Percentiles rank a stretch among this genome's conserved stretches.
These are phyloP conservation scores for Eucalyptus polyanthemos DNA, from an alignment of 345 rosid species.

Conservation along the genomic window DNA sequence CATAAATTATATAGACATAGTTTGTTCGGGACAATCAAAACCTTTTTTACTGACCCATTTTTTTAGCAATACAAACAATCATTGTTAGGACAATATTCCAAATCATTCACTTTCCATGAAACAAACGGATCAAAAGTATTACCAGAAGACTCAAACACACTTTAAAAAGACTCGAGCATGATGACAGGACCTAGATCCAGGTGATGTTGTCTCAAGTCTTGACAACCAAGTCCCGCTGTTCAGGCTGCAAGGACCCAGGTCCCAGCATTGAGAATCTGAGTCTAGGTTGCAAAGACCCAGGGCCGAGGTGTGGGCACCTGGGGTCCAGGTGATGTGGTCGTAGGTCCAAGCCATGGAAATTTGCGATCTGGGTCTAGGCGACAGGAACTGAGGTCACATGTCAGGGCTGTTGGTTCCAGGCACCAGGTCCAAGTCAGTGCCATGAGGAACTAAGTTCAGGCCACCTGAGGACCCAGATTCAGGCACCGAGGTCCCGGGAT, in stretches of 20 bases:
- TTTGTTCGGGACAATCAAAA: not conserved
- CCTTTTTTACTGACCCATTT: not conserved
- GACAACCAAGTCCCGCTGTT: not conserved
- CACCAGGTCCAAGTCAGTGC: not conserved
- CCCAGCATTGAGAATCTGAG: not conserved
- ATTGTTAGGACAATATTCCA: not conserved
- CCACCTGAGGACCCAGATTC: not conserved
- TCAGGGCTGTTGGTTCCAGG: not conserved
- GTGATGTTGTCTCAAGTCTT: not conserved
- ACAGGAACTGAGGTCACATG: not conserved
- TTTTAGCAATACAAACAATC: not conserved
- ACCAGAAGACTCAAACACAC: not conserved
- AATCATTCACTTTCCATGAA: not conserved
- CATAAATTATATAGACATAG: not conserved
- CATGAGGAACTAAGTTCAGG: not conserved
- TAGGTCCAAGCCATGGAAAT: not conserved
- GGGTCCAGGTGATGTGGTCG: not conserved
- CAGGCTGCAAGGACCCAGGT: not conserved
- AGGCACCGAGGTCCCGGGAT: not conserved
- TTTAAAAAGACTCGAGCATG: not conserved
- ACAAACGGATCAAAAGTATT: not conserved
- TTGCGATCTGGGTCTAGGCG: not conserved
- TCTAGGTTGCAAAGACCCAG: not conserved
- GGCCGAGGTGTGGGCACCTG: not conserved
- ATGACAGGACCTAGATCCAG: not conserved